These are phyloP conservation scores for Fusarium lateritium DNA, from an alignment of 2,329 filamentous ascomycete species.

Conservation along the genomic window DNA sequence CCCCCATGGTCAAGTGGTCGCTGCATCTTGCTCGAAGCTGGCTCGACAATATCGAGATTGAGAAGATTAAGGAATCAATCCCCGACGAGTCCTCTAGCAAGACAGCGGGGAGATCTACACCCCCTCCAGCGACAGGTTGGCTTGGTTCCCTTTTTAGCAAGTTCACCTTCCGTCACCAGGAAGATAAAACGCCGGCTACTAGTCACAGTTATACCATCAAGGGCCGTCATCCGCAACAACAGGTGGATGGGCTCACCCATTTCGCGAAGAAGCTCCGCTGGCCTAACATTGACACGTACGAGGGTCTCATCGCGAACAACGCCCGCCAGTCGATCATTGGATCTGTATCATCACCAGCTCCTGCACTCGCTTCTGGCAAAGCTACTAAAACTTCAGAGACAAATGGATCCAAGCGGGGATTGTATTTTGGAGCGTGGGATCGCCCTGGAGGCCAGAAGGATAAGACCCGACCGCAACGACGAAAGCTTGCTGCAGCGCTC, in stretches of 20 bases:
- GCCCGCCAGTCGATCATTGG: conserved; percentile 58
- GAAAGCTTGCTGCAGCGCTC: conserved; percentile 70
- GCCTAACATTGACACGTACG: conserved; percentile 71
- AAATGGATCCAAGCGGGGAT: conserved; percentile 57
- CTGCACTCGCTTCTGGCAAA: conserved; percentile 30
- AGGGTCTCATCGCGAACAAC: conserved; percentile 64
- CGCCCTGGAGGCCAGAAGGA: conserved; percentile 52
- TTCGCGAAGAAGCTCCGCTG: conserved; percentile 75
- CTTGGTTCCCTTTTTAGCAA: conserved; percentile 70
- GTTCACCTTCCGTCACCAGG: conserved; percentile 62
- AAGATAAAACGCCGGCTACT: conserved; percentile 53
- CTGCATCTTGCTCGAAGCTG: conserved; percentile 74
- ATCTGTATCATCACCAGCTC: conserved; percentile 49
- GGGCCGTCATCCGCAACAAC: conserved; percentile 70
- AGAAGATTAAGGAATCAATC: conserved; percentile 57
- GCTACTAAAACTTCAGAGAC: conserved; percentile 52
- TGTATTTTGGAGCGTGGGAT: conserved; percentile 64
- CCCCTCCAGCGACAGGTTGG: conserved; percentile 58
- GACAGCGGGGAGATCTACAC: conserved; percentile 19
- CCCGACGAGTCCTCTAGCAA: conserved; percentile 8
- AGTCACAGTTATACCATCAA: conserved; percentile 64
- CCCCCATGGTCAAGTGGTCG: conserved; percentile 76
- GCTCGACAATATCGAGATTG: conserved; percentile 77
- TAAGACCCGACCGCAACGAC: conserved; percentile 60
- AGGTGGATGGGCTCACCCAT: conserved; percentile 73